Evolutionary conservation across 164 flowering plant genomes (phyloP).

Genomic region (Vitis rotundifolia): DNA sequence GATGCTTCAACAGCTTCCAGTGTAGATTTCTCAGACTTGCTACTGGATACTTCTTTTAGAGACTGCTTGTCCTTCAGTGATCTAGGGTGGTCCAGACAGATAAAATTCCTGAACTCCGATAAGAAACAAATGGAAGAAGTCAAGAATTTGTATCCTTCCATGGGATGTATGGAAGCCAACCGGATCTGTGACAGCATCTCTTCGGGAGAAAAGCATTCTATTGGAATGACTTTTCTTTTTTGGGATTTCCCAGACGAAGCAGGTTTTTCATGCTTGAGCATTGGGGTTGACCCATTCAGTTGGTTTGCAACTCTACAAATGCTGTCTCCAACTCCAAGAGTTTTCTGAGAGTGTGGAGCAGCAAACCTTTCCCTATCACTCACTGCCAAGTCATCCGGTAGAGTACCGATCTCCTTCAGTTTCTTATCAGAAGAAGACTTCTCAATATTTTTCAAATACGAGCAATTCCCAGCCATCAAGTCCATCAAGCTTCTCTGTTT

Average conservation of each 20-base stretch:
- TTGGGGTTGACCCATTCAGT: constrained; percentile 43
- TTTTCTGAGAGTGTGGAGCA: constrained; percentile 25
- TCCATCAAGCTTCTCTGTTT: constrained; percentile 40
- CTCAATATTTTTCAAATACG: constrained; percentile 12
- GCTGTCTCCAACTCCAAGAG: constrained; percentile 60
- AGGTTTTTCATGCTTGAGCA: constrained; percentile 20
- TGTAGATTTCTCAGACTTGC: constrained; percentile 7
- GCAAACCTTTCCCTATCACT: constrained; percentile 16
- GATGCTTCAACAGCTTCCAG: constrained; percentile 23
- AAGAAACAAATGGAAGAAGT: constrained; percentile 35
- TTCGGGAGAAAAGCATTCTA: constrained; percentile 33
- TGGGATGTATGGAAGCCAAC: constrained; percentile 55
- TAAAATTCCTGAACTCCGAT: constrained; percentile 47
- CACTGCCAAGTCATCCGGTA: constrained; percentile 19
- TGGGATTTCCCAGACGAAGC: constrained; percentile 11
- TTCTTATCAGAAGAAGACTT: constrained; percentile 32
- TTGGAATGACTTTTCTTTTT: constrained; percentile 7
- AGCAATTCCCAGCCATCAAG: constrained; percentile 21
- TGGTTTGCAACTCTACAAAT: constrained; percentile 58
- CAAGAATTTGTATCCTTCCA: constrained; percentile 27
- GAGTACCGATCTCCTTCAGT: constrained; percentile 20
- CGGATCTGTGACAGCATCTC: constrained; percentile 53
- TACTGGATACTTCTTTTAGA: constrained; percentile 16
- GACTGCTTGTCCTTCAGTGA: constrained; percentile 17
- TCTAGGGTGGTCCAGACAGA: constrained; percentile 17